A percentile compares a stretch with the other conserved stretches of the same genome.
phyloP scores from a whole-genome alignment of 2,329 filamentous ascomycete genomes.

The Scedosporium dehoogii region DNA sequence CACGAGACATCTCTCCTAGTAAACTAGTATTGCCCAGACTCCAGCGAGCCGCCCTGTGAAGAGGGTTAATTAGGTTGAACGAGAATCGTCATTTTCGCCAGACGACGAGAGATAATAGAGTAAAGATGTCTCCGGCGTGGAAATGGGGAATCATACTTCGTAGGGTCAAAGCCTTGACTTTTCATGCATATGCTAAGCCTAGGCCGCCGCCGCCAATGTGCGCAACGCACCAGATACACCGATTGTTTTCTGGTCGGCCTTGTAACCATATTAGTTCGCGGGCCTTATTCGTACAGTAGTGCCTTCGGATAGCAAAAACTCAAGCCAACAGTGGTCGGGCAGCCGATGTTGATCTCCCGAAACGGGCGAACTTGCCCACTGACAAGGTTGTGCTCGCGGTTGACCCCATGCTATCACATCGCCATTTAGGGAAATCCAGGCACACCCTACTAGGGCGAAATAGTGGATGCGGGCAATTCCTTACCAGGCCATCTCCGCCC shows the following conservation, averaged over 20 bases:
- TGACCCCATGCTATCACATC: neutral
- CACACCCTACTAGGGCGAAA: neutral
- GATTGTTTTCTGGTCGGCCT: neutral
- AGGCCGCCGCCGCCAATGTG: neutral
- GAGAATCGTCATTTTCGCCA: neutral
- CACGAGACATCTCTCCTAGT: neutral
- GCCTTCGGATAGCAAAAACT: neutral
- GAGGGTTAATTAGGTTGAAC: neutral
- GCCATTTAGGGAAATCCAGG: neutral
- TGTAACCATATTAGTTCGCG: neutral
- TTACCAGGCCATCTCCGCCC: neutral
- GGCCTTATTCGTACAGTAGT: neutral
- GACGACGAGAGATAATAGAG: neutral
- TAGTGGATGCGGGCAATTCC: neutral
- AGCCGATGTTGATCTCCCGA: neutral
- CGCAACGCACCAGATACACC: neutral
- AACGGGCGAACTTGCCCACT: neutral
- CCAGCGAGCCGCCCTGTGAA: neutral
- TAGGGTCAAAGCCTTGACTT: neutral
- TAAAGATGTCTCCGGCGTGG: no score
- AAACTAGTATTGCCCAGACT: neutral
- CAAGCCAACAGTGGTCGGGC: neutral
- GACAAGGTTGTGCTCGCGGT: neutral
- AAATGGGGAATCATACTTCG: no score
- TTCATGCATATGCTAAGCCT: neutral